Conservation (phyloP, 1,284 basidiomycete species). For the Pseudozyma hubeiensis region DNA sequence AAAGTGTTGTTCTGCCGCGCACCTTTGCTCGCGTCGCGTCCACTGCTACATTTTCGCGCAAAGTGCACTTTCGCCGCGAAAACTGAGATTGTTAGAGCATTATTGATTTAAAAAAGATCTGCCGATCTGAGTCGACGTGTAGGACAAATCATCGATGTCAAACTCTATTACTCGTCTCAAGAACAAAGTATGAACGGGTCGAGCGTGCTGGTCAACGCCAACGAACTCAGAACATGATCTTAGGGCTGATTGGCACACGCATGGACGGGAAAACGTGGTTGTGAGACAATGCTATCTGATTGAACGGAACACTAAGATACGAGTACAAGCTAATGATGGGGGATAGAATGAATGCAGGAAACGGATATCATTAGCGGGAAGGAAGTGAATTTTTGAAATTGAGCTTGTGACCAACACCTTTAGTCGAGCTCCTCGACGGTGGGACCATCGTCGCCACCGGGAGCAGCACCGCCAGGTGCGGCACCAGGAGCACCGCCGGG, state of each 20-base stretch:
- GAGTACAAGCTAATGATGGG: conserved; percentile 43
- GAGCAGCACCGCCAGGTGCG: conserved; percentile 58
- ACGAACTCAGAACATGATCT: not conserved
- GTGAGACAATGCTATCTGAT: conserved; percentile 38
- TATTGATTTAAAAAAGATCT: no score
- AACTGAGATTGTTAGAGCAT: not conserved
- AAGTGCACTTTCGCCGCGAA: conserved; percentile 11
- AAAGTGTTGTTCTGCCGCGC: not conserved
- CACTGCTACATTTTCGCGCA: conserved; percentile 10
- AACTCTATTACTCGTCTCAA: no score
- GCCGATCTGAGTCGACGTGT: not conserved
- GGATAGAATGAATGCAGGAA: conserved; percentile 32
- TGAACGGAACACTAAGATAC: conserved; percentile 41
- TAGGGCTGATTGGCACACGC: not conserved
- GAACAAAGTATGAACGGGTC: not conserved
- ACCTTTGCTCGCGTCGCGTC: conserved; percentile 35
- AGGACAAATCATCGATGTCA: no score
- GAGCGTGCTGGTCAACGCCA: not conserved
- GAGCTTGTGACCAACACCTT: conserved; percentile 20
- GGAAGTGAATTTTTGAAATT: conserved; percentile 18
- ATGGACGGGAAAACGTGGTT: not conserved
- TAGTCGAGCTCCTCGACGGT: conserved; percentile 86
- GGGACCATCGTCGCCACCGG: conserved; percentile 77
- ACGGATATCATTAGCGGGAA: conserved; percentile 25
- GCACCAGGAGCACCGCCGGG: conserved; percentile 70